These are phyloP conservation scores for Botrytis aclada DNA, from an alignment of 2,329 filamentous ascomycete species.

Conservation along the genomic window DNA sequence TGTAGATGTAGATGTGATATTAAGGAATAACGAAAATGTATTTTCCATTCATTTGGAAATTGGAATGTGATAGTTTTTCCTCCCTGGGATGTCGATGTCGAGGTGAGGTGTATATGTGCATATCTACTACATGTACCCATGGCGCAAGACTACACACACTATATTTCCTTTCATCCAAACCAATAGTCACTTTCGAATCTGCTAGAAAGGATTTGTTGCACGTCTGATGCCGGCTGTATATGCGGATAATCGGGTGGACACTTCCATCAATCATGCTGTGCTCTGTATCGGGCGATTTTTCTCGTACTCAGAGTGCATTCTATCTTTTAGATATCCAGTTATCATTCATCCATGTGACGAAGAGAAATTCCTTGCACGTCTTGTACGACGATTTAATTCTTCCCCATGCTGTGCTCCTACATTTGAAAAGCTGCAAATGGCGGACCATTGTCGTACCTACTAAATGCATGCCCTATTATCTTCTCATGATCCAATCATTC, in stretches of 20 bases:
- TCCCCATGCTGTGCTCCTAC: background rate
- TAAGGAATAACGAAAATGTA: fast-evolving
- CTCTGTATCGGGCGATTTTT: background rate
- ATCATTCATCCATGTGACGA: fast-evolving
- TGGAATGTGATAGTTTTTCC: too few relatives aligned
- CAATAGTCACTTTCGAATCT: background rate
- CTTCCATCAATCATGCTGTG: background rate
- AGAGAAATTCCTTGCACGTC: background rate
- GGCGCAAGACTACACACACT: background rate
- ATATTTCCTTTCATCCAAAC: background rate
- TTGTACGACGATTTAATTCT: background rate
- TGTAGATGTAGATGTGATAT: background rate
- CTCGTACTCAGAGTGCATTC: background rate
- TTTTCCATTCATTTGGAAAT: background rate
- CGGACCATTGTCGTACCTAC: too few relatives aligned
- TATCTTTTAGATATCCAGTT: background rate
- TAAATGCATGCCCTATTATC: background rate
- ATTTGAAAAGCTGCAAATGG: background rate
- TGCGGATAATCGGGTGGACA: background rate
- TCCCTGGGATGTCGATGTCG: background rate
- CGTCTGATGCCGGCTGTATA: background rate
- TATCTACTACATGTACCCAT: background rate
- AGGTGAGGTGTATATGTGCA: background rate
- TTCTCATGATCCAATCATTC: background rate
- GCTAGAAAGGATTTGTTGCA: background rate